Percentiles rank a stretch among this genome's conserved stretches.
These are phyloP conservation scores for Elsinoe arachidis DNA, from an alignment of 2,329 filamentous ascomycete genomes.

Conservation along the genomic window DNA sequence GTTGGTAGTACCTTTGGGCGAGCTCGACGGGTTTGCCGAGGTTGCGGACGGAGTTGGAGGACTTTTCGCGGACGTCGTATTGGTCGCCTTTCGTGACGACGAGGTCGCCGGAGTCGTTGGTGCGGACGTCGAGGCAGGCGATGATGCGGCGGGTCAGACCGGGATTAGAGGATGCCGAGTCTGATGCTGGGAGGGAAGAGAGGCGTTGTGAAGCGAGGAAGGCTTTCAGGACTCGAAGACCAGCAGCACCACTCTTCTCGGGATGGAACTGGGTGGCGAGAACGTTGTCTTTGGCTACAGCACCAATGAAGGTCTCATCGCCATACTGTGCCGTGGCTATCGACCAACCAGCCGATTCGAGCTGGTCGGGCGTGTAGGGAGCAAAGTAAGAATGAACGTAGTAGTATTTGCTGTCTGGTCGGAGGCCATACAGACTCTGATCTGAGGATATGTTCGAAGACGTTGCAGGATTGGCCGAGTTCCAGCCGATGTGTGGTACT, in stretches of 20 bases:
- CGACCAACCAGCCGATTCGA: conserved; percentile 78
- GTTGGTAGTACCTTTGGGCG: conserved; percentile 87
- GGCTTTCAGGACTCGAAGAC: conserved; percentile 71
- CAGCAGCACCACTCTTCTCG: conserved; percentile 89
- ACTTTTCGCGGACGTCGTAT: conserved; percentile 94
- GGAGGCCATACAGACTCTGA: conserved; percentile 66
- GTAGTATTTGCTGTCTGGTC: conserved; percentile 86
- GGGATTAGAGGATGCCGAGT: conserved; percentile 36
- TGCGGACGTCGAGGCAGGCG: conserved; percentile 88
- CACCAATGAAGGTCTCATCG: conserved; percentile 81
- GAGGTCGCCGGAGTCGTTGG: conserved; percentile 88
- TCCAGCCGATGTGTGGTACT: conserved; percentile 99
- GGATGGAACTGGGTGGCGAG: conserved; percentile 95
- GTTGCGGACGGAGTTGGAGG: conserved; percentile 66
- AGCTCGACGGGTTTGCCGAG: conserved; percentile 95
- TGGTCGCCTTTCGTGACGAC: conserved; percentile 98
- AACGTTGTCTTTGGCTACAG: conserved; percentile 74
- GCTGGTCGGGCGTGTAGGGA: conserved; percentile 61
- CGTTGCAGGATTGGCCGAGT: conserved; percentile 63
- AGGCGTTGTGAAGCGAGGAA: conserved; percentile 69
- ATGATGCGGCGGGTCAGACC: conserved; percentile 90
- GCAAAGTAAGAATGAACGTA: conserved; percentile 94
- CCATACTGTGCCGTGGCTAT: conserved; percentile 89
- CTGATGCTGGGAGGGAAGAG: conserved; percentile 41
- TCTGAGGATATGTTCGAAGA: conserved; percentile 31